These are phyloP conservation scores for Aphanocladium album DNA, from an alignment of 2,329 filamentous ascomycete genomes.

Conservation along the genomic window DNA sequence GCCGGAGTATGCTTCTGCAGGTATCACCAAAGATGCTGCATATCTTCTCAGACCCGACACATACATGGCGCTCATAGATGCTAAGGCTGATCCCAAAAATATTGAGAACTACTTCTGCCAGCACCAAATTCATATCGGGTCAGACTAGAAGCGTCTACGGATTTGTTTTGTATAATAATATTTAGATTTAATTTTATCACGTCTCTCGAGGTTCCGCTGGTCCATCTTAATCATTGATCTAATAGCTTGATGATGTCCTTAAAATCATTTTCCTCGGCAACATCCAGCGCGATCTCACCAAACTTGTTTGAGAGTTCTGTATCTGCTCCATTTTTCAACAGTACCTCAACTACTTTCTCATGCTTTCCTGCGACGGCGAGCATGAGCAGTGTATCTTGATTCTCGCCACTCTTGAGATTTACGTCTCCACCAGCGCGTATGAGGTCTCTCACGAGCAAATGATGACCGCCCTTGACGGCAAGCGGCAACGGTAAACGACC, in stretches of 20 bases:
- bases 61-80: conserved; percentile 6
- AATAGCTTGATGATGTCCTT: neutral
- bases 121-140: neutral
- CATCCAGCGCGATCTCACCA: conserved; percentile 6
- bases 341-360: conserved; percentile 7
- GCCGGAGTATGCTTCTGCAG: neutral
- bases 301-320: conserved; percentile 1
- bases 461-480: neutral
- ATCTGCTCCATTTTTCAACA: conserved; percentile 4
- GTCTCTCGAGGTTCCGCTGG: neutral
- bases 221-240: neutral
- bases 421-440: conserved; percentile 2
- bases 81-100: neutral
- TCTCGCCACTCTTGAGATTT: conserved; percentile 1
- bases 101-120: conserved; percentile 3
- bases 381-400: neutral
- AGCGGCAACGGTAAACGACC: neutral
- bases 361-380: neutral
- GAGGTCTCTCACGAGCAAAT: conserved; percentile 3
- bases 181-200: neutral
- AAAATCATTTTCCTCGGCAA: conserved; percentile 2
- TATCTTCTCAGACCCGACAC: conserved; percentile 11
- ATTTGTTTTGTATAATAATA: neutral
- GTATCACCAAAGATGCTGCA: neutral
- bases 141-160: neutral